Evolutionary conservation across 805 yeast species (phyloP).

Genomic region (Starmerella potacharoeniae): DNA sequence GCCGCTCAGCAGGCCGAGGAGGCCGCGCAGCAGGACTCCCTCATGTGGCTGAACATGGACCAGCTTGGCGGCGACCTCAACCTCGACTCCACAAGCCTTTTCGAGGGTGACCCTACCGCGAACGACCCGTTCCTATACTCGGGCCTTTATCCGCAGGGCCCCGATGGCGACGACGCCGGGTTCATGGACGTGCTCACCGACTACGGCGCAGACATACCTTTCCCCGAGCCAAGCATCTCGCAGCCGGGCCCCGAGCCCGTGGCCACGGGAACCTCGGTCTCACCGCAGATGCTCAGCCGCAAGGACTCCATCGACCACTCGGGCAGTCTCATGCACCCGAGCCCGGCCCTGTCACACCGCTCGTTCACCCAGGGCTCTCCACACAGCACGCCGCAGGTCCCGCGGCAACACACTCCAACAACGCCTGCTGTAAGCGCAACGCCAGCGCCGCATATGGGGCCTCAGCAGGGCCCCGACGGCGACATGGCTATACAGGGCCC

Average conservation of each 20-base stretch:
- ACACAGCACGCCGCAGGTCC: slow-evolving; percentile 5
- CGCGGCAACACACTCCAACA: slow-evolving; percentile 4
- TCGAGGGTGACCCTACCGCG: slow-evolving; percentile 3
- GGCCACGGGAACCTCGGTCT: neutral
- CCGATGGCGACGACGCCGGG: slow-evolving; percentile 4
- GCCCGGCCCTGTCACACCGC: slow-evolving; percentile 11
- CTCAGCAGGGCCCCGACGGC: neutral
- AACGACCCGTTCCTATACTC: slow-evolving; percentile 7
- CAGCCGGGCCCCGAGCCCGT: neutral
- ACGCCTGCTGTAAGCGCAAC: slow-evolving; percentile 2
- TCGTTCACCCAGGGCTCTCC: slow-evolving; percentile 4
- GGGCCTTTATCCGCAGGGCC: slow-evolving; percentile 1
- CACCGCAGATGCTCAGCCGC: slow-evolving; percentile 3
- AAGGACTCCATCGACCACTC: slow-evolving; percentile 4
- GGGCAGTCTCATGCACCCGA: slow-evolving; percentile 9
- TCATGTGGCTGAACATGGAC: slow-evolving; percentile 20
- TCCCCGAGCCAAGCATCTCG: neutral
- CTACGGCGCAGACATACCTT: neutral
- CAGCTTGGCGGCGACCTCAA: slow-evolving; percentile 14
- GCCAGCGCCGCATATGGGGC: neutral
- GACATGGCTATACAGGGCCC: neutral
- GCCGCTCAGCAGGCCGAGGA: slow-evolving; percentile 5
- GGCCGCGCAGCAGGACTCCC: slow-evolving; percentile 6
- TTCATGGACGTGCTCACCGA: slow-evolving; percentile 10
- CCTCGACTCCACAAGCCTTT: slow-evolving; percentile 5